These are phyloP conservation scores for Rhododendron molle DNA, from an alignment of 148 eudicot species.

Conservation along the genomic window DNA sequence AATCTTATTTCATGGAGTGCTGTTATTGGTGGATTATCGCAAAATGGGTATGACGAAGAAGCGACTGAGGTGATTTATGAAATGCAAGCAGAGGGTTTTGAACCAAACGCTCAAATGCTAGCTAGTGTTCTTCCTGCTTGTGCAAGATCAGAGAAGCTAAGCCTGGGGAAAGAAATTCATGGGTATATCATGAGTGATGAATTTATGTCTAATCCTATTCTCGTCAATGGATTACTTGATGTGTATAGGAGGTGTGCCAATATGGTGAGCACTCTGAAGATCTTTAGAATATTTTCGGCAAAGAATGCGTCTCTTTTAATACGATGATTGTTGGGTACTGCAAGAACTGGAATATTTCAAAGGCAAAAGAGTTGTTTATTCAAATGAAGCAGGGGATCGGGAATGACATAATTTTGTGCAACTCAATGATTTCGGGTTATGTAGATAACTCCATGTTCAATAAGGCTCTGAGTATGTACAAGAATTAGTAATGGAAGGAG, in stretches of 20 bases:
- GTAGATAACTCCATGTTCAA: constrained; percentile 40
- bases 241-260: constrained; percentile 51
- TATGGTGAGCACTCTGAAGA: constrained; percentile 34
- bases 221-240: constrained; percentile 56
- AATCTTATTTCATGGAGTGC: constrained; percentile 55
- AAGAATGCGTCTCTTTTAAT: constrained; percentile 48
- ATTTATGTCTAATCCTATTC: constrained; percentile 33
- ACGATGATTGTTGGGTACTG: constrained; percentile 59
- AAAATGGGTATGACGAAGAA: constrained; percentile 42
- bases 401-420: constrained; percentile 52
- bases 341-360: constrained; percentile 37
- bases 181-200: constrained; percentile 44
- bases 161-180: constrained; percentile 49
- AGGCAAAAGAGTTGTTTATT: constrained; percentile 40
- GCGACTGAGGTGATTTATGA: constrained; percentile 38
- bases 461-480: constrained; percentile 37
- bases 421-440: constrained; percentile 56
- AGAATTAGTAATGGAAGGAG: constrained; percentile 32
- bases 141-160: constrained; percentile 33
- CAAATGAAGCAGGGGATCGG: constrained; percentile 32
- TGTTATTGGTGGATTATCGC: constrained; percentile 51
- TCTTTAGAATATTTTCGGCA: constrained; percentile 32
- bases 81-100: constrained; percentile 37
- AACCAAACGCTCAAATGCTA: constrained; percentile 47
- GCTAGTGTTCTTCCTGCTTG: constrained; percentile 59